Percentiles rank a stretch among this genome's conserved stretches.
These are phyloP conservation scores for Rhizopogon vesiculosus DNA, from an alignment of 768 basidiomycete species.

Conservation along the genomic window DNA sequence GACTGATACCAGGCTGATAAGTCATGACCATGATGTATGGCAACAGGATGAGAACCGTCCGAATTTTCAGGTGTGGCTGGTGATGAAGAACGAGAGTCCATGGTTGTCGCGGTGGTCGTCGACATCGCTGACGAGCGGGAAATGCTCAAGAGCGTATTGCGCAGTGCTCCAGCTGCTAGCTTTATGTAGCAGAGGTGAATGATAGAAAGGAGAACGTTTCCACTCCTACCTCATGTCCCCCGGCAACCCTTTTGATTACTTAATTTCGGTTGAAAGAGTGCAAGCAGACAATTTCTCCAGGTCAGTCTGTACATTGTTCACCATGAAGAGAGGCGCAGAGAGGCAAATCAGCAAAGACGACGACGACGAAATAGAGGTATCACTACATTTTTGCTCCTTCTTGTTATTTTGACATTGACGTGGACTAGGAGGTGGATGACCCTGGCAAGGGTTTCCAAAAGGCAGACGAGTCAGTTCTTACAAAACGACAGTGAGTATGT, in stretches of 20 bases:
- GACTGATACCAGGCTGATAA: slow-evolving; percentile 56
- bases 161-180: no score
- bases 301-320: slow-evolving; percentile 5
- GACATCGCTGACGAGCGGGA: slow-evolving; percentile 39
- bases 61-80: slow-evolving; percentile 65
- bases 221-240: slow-evolving; percentile 8
- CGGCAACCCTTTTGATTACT: slow-evolving; percentile 9
- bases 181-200: background rate
- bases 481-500: slow-evolving; percentile 49
- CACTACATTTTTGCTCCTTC: background rate
- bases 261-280: slow-evolving; percentile 13
- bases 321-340: slow-evolving; percentile 76
- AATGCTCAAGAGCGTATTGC: slow-evolving; percentile 5
- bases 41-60: slow-evolving; percentile 45
- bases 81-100: slow-evolving; percentile 66
- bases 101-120: slow-evolving; percentile 46
- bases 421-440: slow-evolving; percentile 36
- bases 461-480: slow-evolving; percentile 55
- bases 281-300: background rate
- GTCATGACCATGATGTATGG: slow-evolving; percentile 47
- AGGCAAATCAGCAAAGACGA: slow-evolving; percentile 61
- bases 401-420: slow-evolving; percentile 1
- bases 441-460: slow-evolving; percentile 45
- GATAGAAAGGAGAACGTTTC: background rate
- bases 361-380: slow-evolving; percentile 31